Evolutionary conservation across 306 rosid genomes (phyloP), one percentile per base, ranked within the genome.

Genomic region (Fragaria ananassa): DNA sequence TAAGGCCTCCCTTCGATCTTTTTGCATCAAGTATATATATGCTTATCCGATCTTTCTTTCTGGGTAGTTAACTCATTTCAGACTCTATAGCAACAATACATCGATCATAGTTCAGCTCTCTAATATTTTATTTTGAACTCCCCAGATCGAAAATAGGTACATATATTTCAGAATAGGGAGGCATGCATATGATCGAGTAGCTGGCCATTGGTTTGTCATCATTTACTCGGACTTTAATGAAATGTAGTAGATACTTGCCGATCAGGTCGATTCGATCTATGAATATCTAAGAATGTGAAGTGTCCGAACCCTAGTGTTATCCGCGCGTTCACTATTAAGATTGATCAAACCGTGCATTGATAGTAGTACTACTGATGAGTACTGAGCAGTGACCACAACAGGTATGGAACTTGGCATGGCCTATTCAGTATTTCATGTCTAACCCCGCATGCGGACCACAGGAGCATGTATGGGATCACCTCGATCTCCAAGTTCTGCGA

Each of bases 391-490:
- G 71, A 63, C 63, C 68, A 75, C 77, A n/a, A 18, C 19, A 39
- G 49, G 42, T 41, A 51, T 70, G 80, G 67, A 70, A 75, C 53
- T 78, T 64, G 54, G 60, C 79, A 68, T 68, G 74, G 65, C 45
- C 18, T 29, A 12, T 45, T 27, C 76, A 9, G 23, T 27, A 27
- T 4, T 60, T 60, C 66, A 27, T 60, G 29, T 75, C 37, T 63
- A 76, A 77, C 61, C 82, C 77, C 80, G 47, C 68, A 53, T 8
- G 37, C 68, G 14, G 8, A 25, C 65, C 82, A 70, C 70, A 63
- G 17, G 60, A 19, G 67, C 58, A 69, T 68, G 78, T 19, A 54
- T 74, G 51, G 39, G 37, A 60, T 27, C 39, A 60, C 39, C 11
- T 34, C 21, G 54, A 58, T 10, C 42, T 34, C 64, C 10, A 69